Base-by-base conservation (phyloP, 1,284 basidiomycete species). In the Ustilago vetiveriae region DNA sequence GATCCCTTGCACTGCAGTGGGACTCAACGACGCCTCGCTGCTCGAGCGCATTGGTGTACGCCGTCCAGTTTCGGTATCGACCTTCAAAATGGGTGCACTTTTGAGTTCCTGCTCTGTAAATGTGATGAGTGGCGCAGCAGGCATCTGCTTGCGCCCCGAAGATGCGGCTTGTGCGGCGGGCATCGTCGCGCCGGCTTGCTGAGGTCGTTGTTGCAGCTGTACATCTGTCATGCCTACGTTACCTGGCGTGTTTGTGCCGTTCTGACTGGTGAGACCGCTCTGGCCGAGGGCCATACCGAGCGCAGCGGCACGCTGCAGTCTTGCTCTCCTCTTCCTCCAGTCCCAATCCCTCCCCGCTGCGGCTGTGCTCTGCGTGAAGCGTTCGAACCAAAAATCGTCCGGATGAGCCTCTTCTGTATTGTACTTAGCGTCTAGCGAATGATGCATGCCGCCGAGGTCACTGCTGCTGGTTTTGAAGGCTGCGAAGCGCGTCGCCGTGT, bases 301-400 rank as follows among this genome's bases (percentile, higher is more conserved):
- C 4, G 64, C 50, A 23, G 66, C 55, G 13, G 59, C 58, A 6
- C 66, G 54, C 22, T 69, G 66, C 30, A 63, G 19, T n/a, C 62
- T 52, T 21, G 68, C 62, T 11, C 68, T 30, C 3, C 68, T 14
- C 32, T 71, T 71, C 9, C 79, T 57, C 75, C 78, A 80, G 53
- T 81, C 79, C 78, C 78, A 78, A 51, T 79, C 73, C 23, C 68
- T 54, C 1, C 79, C 76, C 2, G 75, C 75, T 2, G 79, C 79
- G 0, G 79, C 79, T 3, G 78, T 81, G 36, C 62, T 66, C n/a
- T 65, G 71, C 0, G 74, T 75, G 49, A 73, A 79, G 4, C 78
- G 53, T 43, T 81, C 79, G 49, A 81, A 81, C 74, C 78, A 78
- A 29, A 81, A 80, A 26, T 74, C 76, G 14, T 58, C 45, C 0